Base-by-base conservation (phyloP, 768 basidiomycete genomes). In the Lactarius tabidus region DNA sequence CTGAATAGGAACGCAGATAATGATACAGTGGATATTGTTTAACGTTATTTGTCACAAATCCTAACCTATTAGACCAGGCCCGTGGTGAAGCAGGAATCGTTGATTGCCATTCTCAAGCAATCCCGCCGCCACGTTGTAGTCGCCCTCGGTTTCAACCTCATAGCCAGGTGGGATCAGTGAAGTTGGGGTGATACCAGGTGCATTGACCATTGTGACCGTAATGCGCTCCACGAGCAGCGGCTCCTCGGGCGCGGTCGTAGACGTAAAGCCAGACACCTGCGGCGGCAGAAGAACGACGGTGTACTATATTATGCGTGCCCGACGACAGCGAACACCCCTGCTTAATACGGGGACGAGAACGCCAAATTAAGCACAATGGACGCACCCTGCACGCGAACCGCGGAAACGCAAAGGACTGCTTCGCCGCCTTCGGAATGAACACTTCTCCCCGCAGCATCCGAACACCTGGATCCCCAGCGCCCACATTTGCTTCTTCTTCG, bases 31-130 rank as follows among this genome's bases (percentile, higher is more conserved):
- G 18, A 26, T 20, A 33, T 26, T 66, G 45, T 68, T 68, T 68
- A 61, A 55, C 31, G 14, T 38, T 38, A 12, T 52, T 35, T 52
- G 20, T 20, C 2, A 17, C 23, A 31, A 17, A 33, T 33, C n/a
- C n/a, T n/a, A n/a, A n/a, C n/a, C n/a, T n/a, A n/a, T n/a, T n/a
- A 18, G 29, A 14, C 6, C 36, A 2, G 36, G 52, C 26, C 12
- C 6, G 35, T 58, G 56, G 35, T 56, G 58, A 36, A 67, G 33
- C 33, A 33, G 3, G 51, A 63, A 85, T 68, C 81, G 75, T 69
- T 85, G 83, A 70, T 85, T 84, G 17, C 83, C 81, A 68, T 83
- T 85, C 70, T 84, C 82, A 68, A 84, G 71, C 41, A 82, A 78
- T 17, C 82, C 84, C 36, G 83, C 74, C 14, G 80, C 78, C 41